Conservation (phyloP, 2,329 filamentous ascomycete species). For the Sporothrix euskadiensis region DNA sequence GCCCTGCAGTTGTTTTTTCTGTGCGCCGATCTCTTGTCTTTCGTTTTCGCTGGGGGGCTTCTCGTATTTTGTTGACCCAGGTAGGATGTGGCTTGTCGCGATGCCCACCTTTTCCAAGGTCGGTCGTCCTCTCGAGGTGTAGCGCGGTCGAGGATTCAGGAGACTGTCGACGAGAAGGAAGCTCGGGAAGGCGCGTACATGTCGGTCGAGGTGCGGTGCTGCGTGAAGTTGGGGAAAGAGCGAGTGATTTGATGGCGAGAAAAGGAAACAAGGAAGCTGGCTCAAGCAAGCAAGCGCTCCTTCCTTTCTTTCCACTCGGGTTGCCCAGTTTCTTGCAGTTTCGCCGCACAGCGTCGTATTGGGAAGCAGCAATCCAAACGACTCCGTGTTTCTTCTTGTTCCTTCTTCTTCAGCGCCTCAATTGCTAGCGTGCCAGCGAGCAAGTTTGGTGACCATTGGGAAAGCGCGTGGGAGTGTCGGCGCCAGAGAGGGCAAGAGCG, state of each 20-base stretch:
- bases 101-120: not conserved
- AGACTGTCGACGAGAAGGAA: not conserved
- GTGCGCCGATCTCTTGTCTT: not conserved
- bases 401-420: conserved; percentile 17
- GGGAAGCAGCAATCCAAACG: conserved; percentile 15
- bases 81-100: conserved; percentile 17
- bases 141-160: not conserved
- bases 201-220: not conserved
- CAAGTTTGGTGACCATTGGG: conserved; percentile 14
- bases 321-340: conserved; percentile 5
- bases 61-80: conserved; percentile 19
- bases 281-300: not conserved
- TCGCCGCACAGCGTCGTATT: conserved; percentile 20
- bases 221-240: not conserved
- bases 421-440: not conserved
- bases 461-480: not conserved
- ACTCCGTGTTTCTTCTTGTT: not conserved
- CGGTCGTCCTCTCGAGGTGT: not conserved
- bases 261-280: not conserved
- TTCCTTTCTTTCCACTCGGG: conserved; percentile 5
- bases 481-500: not conserved
- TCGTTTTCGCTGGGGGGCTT: not conserved
- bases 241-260: not conserved
- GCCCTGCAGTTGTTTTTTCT: not conserved
- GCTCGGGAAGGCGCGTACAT: conserved; percentile 4